Base-by-base conservation (phyloP, 1,139 yeast genomes). In the Suzukiozyma palmioleophila region DNA sequence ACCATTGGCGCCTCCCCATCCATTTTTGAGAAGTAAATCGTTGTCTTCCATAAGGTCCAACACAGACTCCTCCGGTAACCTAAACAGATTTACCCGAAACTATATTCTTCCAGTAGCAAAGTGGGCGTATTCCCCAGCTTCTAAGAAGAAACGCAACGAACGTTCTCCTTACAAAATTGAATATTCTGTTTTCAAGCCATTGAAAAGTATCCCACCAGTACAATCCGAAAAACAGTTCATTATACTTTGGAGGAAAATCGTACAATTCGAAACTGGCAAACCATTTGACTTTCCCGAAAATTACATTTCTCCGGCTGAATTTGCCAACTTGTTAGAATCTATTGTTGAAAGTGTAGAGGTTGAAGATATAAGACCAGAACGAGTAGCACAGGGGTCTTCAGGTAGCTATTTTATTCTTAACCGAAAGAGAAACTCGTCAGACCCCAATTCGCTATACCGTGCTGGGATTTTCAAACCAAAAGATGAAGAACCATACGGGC, bases 401-500 rank as follows among this genome's bases (percentile, higher is more conserved):
- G 90, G 92, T 1, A 78, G 85, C 41, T 84, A 84, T 52, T 84
- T 83, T 53, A 65, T 82, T 3, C 69, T 65, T 2, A 39, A 51
- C 2, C 58, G 60, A 25, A 54, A 58, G 32, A 55, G 28, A 13
- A 39, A 42, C 18, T 29, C 28, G 11, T 33, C 41, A 8, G 43
- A 45, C 30, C 9, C 36, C 10, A 34, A 39, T 8, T 44, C 32
- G 2, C 26, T 49, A 8, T 43, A 47, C 30, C 57, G 48, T 33
- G 73, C 72, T 5, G 90, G 83, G 0, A 81, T 84, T 2, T 84
- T 84, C 65, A 84, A 84, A 54, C 92, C 92, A 6, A 82, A 82
- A 53, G 88, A 83, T 57, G 92, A 84, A 57, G 90, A 84, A 49
- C 92, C 90, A 0, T 84, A 84, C 52, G 92, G 90, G 0, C 87